Evolutionary conservation across 2,329 filamentous ascomycete species (phyloP), one percentile per base, ranked within the genome.

Genomic region (Cercospora sp.): DNA sequence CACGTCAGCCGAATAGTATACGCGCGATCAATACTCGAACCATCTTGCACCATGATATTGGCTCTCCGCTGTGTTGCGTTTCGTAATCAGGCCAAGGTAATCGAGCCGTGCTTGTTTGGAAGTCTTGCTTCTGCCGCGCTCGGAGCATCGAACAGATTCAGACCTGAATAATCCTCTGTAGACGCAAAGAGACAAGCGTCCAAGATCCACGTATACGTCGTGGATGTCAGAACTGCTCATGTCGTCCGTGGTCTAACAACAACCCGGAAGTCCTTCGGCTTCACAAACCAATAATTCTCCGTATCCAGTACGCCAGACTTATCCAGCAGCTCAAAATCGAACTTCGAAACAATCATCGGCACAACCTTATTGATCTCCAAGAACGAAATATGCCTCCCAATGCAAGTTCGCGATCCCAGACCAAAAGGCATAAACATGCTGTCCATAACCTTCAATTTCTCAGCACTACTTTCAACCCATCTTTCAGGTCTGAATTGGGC

Each of bases 361-460:
- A 79, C 64, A 1, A 78, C 66, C 66, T 78, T 78, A n/a, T 63
- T 67, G 32, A 79, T 77, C 68, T 78, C 77, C 40, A 76, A 58
- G 37, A 72, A 66, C 2, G 71, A 71, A 51, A 78, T 75, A 49
- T 78, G 74, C 45, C 71, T 68, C 0, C 79, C 80, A 12, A 78
- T 78, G 64, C 79, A 81, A 3, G 74, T 77, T 13, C 79, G 68
- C 2, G 76, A 75, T 1, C 80, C 80, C 1, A 73, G 74, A 2
- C 79, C 80, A 65, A 81, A 81, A 24, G 67, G 63, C 63, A 71
- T 66, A 21, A 69, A 73, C 28, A 66, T 66, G 49, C 67, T 74
- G 51, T 77, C 75, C 16, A 77, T 78, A 8, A 75, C 64, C 59
- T 73, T 79, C 9, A 84, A 83, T 24, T 49, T 61, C 21, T 72